Conservation (phyloP, 345 rosid genomes). For the Salix dunnii region DNA sequence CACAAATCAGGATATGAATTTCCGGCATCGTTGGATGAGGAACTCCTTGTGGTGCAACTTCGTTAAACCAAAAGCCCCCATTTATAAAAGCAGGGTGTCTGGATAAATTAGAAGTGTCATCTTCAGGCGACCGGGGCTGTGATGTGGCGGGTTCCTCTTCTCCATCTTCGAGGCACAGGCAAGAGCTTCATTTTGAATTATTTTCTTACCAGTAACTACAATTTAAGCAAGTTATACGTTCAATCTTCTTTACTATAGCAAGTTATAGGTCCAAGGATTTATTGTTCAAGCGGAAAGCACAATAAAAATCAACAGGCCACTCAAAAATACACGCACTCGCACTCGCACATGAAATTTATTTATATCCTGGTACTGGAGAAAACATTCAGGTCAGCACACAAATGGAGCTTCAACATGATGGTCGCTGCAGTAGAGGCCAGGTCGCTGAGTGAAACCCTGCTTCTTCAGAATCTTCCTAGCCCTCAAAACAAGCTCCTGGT, state of each 20-base stretch:
- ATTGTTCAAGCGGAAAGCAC: background rate
- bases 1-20: background rate
- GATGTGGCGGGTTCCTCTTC: background rate
- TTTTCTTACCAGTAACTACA: no score
- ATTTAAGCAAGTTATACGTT: no score
- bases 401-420: slow-evolving; percentile 55
- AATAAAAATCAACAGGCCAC: background rate
- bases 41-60: background rate
- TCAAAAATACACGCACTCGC: background rate
- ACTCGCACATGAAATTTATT: background rate
- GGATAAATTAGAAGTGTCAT: background rate
- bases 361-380: background rate
- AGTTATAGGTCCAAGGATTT: background rate
- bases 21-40: background rate
- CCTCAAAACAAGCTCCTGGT: slow-evolving; percentile 54
- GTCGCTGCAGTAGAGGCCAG: slow-evolving; percentile 90
- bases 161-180: background rate
- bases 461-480: slow-evolving; percentile 62
- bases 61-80: background rate
- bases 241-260: no score
- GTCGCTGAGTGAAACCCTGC: slow-evolving; percentile 89
- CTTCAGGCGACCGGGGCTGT: background rate
- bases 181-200: background rate
- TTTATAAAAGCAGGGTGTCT: background rate
- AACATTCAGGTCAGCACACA: slow-evolving; percentile 33